Evolutionary conservation across 1,139 yeast genomes (phyloP), one percentile per base, ranked within the genome.

Genomic region (Yamadazyma dushanensis): DNA sequence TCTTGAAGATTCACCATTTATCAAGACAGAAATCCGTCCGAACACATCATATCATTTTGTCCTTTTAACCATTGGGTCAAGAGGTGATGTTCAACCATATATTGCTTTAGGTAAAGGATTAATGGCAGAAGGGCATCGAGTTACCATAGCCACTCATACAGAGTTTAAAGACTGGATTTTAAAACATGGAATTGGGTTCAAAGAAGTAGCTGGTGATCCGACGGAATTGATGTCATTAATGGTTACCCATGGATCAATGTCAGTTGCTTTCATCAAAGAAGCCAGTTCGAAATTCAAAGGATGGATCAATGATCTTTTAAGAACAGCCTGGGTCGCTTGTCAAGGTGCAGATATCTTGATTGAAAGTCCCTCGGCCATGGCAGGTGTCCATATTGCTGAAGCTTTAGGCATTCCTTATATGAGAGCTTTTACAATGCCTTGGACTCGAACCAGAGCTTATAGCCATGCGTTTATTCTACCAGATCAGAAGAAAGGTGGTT

Each of bases 381-480:
- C 84, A 8, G 97, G 97, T 8, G 77, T 90, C 27, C 97, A 90
- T 54, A 84, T 92, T 40, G 97, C 97, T 1, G 97, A 90, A 56
- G 95, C 95, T 0, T 61, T 90, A 39, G 78, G 80, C 13, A 84
- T 90, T 35, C 96, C 97, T 0, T 90, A 90, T 54, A 85, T 86
- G 68, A 70, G 97, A 49, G 97, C 97, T 0, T 92, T 90, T 54
- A 92, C 97, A 0, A 90, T 90, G 97, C 97, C 97, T 0, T 90
- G 97, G 97, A 87, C 97, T 0, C 66, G 96, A 47, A 90, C 97
- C 0, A 73, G 95, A 45, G 95, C 96, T 0, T 90, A 90, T 54
- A 97, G 97, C 1, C 97, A 90, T 65, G 97, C 97, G 0, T 89
- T 90, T 47, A 81, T 90, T 51, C 96, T 88, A 4, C 97, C 97